These are phyloP conservation scores for Schizochytrium sp. DNA, from an alignment of 108 stramenopile species.

Conservation along the genomic window DNA sequence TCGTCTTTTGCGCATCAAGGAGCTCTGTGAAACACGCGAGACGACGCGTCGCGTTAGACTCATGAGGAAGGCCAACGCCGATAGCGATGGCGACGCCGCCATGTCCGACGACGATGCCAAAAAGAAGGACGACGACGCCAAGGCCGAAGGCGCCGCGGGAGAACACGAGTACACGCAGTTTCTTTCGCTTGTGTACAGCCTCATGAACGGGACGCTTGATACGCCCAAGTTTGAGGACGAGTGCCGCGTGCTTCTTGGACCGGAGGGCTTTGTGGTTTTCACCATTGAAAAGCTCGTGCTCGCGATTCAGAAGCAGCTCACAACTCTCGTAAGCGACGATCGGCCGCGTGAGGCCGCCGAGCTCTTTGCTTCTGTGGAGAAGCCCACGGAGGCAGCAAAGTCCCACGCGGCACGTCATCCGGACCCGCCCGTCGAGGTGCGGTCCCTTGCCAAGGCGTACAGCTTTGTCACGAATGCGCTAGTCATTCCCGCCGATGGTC, in stretches of 20 bases:
- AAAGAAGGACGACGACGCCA: neutral
- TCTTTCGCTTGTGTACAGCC: constrained; percentile 33
- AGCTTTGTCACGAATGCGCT: neutral
- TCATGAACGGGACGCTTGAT: constrained; percentile 31
- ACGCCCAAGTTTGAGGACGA: constrained; percentile 40
- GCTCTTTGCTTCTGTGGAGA: neutral
- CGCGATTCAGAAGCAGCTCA: constrained; percentile 29
- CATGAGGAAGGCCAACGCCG: neutral
- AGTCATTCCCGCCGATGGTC: neutral
- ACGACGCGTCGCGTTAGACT: neutral
- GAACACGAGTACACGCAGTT: constrained; percentile 30
- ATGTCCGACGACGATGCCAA: neutral
- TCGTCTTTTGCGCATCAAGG: constrained; percentile 25
- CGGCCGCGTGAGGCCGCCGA: neutral
- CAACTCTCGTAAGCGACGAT: constrained; percentile 28
- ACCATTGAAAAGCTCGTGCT: constrained; percentile 41
- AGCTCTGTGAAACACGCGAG: constrained; percentile 18
- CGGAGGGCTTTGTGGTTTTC: constrained; percentile 32
- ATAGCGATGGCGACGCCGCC: neutral
- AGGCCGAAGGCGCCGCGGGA: neutral
- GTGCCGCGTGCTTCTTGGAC: constrained; percentile 43
- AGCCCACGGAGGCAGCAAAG: neutral
- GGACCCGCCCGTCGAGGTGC: neutral
- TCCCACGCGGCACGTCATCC: neutral
- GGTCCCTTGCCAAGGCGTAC: neutral